These are phyloP conservation scores for Nephelium lappaceum DNA, from an alignment of 345 rosid species.

Conservation along the genomic window DNA sequence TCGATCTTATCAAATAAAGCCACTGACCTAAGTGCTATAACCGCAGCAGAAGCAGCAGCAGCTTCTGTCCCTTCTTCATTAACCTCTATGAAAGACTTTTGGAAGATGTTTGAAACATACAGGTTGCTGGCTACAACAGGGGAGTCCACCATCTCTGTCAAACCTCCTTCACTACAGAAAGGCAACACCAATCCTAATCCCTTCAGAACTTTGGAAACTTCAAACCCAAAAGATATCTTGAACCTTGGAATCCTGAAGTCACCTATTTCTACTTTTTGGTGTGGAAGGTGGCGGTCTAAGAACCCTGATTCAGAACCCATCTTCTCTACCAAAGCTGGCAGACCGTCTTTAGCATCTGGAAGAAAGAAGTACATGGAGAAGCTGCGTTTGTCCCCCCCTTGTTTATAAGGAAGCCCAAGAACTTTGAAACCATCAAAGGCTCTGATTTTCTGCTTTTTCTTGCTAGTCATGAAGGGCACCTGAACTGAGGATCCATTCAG, in stretches of 20 bases:
- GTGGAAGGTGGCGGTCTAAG: slow-evolving; percentile 54
- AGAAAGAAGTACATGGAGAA: slow-evolving; percentile 82
- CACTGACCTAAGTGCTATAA: slow-evolving; percentile 14
- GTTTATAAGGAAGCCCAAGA: slow-evolving; percentile 68
- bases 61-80: slow-evolving; percentile 87
- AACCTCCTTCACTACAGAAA: slow-evolving; percentile 52
- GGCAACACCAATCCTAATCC: slow-evolving; percentile 57
- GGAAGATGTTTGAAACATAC: slow-evolving; percentile 54
- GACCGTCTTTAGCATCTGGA: slow-evolving; percentile 63
- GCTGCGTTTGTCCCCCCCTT: slow-evolving; percentile 62
- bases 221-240: slow-evolving; percentile 57
- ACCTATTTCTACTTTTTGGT: slow-evolving; percentile 35
- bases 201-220: slow-evolving; percentile 53
- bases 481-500: slow-evolving; percentile 48
- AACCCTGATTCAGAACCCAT: slow-evolving; percentile 49
- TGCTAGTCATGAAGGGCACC: slow-evolving; percentile 79
- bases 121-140: slow-evolving; percentile 36
- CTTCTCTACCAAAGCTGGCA: slow-evolving; percentile 52
- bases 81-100: slow-evolving; percentile 65
- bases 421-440: slow-evolving; percentile 73
- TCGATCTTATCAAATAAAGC: slow-evolving; percentile 28
- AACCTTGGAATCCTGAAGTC: slow-evolving; percentile 65
- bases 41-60: slow-evolving; percentile 61
- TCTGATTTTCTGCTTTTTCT: slow-evolving; percentile 50
- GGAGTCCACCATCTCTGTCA: slow-evolving; percentile 65